Conservation (phyloP, 345 rosid genomes). For the Pugionium cornutum region DNA sequence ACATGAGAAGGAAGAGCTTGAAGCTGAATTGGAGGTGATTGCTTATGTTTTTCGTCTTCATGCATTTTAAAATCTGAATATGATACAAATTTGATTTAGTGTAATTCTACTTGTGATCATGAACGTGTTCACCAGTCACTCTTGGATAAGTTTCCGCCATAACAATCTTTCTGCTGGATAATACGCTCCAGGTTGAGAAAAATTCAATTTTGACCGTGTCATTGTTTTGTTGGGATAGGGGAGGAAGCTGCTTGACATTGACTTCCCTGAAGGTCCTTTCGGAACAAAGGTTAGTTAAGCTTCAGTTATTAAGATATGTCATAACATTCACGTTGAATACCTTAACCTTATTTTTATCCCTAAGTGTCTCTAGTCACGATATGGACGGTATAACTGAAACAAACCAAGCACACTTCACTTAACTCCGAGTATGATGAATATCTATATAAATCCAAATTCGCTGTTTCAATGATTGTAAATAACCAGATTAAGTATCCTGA, state of each 20-base stretch:
- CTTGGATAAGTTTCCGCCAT: not conserved
- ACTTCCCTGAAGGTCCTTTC: slow-evolving; percentile 80
- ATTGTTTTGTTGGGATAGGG: slow-evolving; percentile 52
- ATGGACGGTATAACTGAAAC: not conserved
- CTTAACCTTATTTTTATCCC: not conserved
- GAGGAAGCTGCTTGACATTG: slow-evolving; percentile 61
- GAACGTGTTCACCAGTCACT: not conserved
- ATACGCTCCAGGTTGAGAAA: not conserved
- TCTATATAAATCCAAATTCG: not conserved
- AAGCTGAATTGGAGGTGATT: slow-evolving; percentile 68
- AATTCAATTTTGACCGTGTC: not conserved
- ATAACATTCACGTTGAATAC: slow-evolving; percentile 7
- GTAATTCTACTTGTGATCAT: not conserved
- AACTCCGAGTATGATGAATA: not conserved
- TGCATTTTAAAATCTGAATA: not conserved
- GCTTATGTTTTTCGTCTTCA: not conserved
- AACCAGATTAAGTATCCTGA: not conserved
- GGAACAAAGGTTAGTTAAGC: slow-evolving; percentile 77
- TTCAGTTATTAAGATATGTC: not conserved
- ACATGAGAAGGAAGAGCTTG: slow-evolving; percentile 89
- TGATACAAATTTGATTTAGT: slow-evolving; percentile 8
- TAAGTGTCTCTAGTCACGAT: slow-evolving; percentile 1
- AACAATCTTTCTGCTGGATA: not conserved
- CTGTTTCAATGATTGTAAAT: not conserved
- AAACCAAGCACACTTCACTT: slow-evolving; percentile 3